Conservation (phyloP, 2,329 filamentous ascomycete species). For the Paracamarosporium sp. region DNA sequence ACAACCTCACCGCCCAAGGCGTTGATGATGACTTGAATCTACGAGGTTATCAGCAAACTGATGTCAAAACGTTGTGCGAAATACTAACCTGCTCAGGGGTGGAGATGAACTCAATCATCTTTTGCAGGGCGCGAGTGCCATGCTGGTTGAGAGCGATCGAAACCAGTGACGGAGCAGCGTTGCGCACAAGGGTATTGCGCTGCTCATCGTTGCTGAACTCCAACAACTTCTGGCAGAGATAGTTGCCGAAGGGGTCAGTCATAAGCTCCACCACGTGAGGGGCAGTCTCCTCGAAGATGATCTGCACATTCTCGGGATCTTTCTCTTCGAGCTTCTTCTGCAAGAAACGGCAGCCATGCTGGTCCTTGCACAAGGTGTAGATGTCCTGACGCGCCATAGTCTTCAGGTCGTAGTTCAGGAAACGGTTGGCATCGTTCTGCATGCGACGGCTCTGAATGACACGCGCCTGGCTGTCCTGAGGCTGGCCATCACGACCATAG, state of each 20-base stretch:
- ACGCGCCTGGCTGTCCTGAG: conserved; percentile 77
- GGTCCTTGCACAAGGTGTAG: conserved; percentile 92
- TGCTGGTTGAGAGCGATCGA: conserved; percentile 96
- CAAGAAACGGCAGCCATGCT: conserved; percentile 94
- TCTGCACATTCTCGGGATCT: conserved; percentile 80
- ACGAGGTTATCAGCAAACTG: conserved; percentile 17
- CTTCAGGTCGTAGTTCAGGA: conserved; percentile 82
- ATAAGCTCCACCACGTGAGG: conserved; percentile 95
- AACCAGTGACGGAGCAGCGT: conserved; percentile 85
- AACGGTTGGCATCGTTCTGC: conserved; percentile 75
- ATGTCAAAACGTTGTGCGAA: background rate
- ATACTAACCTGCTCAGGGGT: conserved; percentile 72
- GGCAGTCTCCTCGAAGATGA: conserved; percentile 94
- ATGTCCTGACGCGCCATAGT: conserved; percentile 78
- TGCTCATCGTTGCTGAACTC: conserved; percentile 96
- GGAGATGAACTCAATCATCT: conserved; percentile 98
- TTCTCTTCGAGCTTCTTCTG: conserved; percentile 97
- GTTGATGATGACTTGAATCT: conserved; percentile 82
- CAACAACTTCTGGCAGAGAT: conserved; percentile 96
- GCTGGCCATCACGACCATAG: conserved; percentile 55
- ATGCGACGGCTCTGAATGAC: conserved; percentile 78
- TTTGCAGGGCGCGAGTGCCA: conserved; percentile 93
- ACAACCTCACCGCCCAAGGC: conserved; percentile 86
- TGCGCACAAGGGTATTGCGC: conserved; percentile 89
- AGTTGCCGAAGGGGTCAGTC: conserved; percentile 98